phyloP scores from a whole-genome alignment of 257 asterid species.

The Handroanthus guayacan region DNA sequence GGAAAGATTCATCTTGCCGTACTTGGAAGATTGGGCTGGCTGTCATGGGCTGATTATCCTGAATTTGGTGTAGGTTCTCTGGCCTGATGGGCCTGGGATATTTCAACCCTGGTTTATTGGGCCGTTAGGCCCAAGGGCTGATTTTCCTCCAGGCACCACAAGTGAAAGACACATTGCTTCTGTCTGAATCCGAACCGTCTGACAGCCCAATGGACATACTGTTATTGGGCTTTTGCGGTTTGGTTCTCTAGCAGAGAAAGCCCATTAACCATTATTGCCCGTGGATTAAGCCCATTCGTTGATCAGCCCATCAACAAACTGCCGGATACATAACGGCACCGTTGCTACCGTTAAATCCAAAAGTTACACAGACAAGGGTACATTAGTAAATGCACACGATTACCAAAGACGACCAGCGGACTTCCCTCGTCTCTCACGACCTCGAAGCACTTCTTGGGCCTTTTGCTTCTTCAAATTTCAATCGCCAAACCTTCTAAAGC shows the following conservation, averaged over 20 bases:
- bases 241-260: background rate
- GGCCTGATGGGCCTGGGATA: no score
- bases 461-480: constrained; percentile 29
- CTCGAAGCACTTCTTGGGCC: constrained; percentile 15
- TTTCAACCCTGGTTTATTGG: no score
- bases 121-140: no score
- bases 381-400: background rate
- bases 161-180: no score
- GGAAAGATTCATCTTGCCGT: no score
- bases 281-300: background rate
- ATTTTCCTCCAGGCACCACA: no score
- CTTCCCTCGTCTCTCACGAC: constrained; percentile 24
- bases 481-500: background rate
- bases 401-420: constrained; percentile 19
- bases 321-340: background rate
- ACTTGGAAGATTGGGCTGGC: no score
- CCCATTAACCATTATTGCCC: background rate
- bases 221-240: background rate
- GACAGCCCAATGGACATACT: background rate
- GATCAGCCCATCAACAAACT: constrained; percentile 4
- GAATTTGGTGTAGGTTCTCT: no score
- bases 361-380: constrained; percentile 11
- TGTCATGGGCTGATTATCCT: no score
- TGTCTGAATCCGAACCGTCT: background rate
- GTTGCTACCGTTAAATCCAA: constrained; percentile 18